phyloP scores from a whole-genome alignment of 768 basidiomycete genomes.

The Gyrodon lividus region DNA sequence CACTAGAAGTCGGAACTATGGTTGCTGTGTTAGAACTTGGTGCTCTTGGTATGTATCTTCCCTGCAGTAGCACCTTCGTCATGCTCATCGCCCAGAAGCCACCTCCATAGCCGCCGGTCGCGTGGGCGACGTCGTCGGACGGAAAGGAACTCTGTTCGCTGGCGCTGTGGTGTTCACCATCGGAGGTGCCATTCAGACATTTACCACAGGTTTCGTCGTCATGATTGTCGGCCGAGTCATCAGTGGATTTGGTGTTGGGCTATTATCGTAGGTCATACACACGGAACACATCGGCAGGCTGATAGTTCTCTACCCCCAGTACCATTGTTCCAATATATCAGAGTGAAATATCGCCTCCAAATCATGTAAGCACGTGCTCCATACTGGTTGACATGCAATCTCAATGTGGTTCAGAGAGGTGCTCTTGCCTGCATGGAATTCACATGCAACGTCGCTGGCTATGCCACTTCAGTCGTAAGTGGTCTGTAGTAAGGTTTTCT shows the following conservation, averaged over 20 bases:
- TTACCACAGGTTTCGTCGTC: conserved; percentile 70
- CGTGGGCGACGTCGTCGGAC: conserved; percentile 84
- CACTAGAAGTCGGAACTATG: conserved; percentile 85
- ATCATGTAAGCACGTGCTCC: conserved; percentile 56
- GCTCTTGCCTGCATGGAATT: conserved; percentile 95
- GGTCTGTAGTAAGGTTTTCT: background rate
- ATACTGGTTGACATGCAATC: background rate
- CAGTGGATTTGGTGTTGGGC: conserved; percentile 87
- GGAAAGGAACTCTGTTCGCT: conserved; percentile 78
- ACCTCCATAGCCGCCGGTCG: conserved; percentile 87
- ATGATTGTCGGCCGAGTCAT: conserved; percentile 86
- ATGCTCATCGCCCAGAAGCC: conserved; percentile 41
- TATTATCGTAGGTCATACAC: conserved; percentile 65
- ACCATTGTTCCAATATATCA: conserved; percentile 96
- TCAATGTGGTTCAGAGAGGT: conserved; percentile 58
- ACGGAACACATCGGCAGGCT: background rate
- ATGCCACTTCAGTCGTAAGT: conserved; percentile 84
- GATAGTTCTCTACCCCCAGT: conserved; percentile 36
- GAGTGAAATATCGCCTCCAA: conserved; percentile 92
- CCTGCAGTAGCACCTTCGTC: background rate
- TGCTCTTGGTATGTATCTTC: conserved; percentile 65
- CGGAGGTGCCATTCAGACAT: conserved; percentile 84
- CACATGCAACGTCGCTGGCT: conserved; percentile 89
- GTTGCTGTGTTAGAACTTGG: conserved; percentile 94
- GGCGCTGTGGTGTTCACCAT: conserved; percentile 84